phyloP scores from a whole-genome alignment of 2,329 filamentous ascomycete genomes.

The Xylariaceae sp. region DNA sequence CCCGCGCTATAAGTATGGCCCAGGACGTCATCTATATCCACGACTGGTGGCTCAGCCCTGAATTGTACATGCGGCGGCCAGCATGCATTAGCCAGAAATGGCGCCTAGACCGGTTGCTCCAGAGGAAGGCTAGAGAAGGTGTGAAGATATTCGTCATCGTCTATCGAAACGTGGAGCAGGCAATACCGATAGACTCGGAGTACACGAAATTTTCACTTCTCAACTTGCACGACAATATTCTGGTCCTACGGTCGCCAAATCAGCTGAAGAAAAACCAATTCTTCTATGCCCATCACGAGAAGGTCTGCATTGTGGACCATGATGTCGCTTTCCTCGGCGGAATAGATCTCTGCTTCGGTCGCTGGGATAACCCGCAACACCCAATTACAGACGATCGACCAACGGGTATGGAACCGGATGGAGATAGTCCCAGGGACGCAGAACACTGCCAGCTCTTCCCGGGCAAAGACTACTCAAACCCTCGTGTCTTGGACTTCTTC shows the following conservation, averaged over 20 bases:
- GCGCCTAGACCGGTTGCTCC: constrained; percentile 90
- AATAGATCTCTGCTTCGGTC: constrained; percentile 93
- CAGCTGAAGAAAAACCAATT: constrained; percentile 99
- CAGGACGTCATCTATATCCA: constrained; percentile 98
- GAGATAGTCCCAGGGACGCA: constrained; percentile 77
- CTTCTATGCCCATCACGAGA: constrained; percentile 99
- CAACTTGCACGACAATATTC: constrained; percentile 93
- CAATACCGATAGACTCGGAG: constrained; percentile 96
- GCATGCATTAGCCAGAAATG: constrained; percentile 97
- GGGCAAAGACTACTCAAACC: constrained; percentile 98
- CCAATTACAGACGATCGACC: constrained; percentile 89
- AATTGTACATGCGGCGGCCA: constrained; percentile 91
- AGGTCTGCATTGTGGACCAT: constrained; percentile 95
- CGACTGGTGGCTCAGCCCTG: constrained; percentile 98
- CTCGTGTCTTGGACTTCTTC: constrained; percentile 93
- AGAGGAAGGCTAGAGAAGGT: constrained; percentile 89
- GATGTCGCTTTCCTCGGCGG: constrained; percentile 94
- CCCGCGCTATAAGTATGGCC: constrained; percentile 93
- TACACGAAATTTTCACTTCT: constrained; percentile 97
- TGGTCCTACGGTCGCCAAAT: constrained; percentile 93
- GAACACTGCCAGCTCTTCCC: constrained; percentile 97
- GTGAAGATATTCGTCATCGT: constrained; percentile 98
- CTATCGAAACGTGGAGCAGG: constrained; percentile 96
- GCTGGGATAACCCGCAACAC: constrained; percentile 97
- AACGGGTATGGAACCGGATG: constrained; percentile 83